A percentile compares a stretch with the other conserved stretches of the same genome.
Evolutionary conservation across 2,329 filamentous ascomycete species (phyloP).

Genomic region (Lecanicillium sp.): DNA sequence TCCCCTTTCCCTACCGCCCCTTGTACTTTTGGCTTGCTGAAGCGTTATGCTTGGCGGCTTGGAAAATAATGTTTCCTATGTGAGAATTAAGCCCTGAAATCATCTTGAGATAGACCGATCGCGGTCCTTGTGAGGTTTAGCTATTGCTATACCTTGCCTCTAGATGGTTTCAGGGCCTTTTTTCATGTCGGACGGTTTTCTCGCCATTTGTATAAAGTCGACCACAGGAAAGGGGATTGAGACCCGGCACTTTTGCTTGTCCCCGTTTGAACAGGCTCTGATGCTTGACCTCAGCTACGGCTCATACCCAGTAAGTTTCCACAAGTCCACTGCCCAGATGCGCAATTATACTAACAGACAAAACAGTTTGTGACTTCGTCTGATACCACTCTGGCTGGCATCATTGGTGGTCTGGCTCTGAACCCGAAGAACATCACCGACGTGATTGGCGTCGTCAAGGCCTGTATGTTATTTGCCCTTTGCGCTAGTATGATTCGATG

Average conservation of each 20-base stretch:
- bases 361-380: constrained; percentile 4
- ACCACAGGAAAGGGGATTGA: constrained; percentile 12
- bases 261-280: constrained; percentile 28
- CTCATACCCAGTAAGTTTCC: constrained; percentile 39
- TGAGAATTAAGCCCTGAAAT: no score
- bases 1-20: constrained; percentile 12
- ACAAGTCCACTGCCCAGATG: constrained; percentile 41
- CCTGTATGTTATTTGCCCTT: constrained; percentile 33
- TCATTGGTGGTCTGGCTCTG: constrained; percentile 55
- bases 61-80: no score
- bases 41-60: no score
- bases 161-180: no score
- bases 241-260: constrained; percentile 13
- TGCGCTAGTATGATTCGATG: constrained; percentile 7
- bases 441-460: constrained; percentile 61
- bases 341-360: neutral
- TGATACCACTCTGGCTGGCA: constrained; percentile 28
- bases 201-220: constrained; percentile 9
- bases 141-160: no score
- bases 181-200: constrained; percentile 3
- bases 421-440: constrained; percentile 52
- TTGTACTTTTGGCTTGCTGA: no score
- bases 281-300: constrained; percentile 60
- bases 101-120: no score
- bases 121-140: no score